Base-by-base conservation (phyloP, 176 grass and related monocot genomes). In the Puya raimondii region DNA sequence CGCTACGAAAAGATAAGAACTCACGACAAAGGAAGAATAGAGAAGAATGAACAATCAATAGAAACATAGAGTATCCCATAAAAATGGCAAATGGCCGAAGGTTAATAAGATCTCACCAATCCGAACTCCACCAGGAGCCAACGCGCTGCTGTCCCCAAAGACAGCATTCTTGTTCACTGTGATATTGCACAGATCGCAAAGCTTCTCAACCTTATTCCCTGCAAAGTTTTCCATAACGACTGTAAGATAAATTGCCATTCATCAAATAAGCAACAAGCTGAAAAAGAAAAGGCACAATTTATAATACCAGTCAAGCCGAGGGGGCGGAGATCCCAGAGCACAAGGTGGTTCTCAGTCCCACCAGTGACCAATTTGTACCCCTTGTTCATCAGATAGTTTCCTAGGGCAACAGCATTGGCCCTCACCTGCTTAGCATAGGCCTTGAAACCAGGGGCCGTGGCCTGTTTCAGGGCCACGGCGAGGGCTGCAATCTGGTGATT, bases 111-210 rank as follows among this genome's bases (percentile, higher is more conserved):
- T 67, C 94, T 86, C 52, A 99, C 94, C 90, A 65, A 99, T 84
- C 22, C 94, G 94, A 22, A 99, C 90, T 53, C 94, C 94, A 76
- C 94, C 94, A 0, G 94, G 94, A 76, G 90, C 47, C 80, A 99
- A 86, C 47, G 94, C 94, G 72, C 94, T 99, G 74, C 90, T 99
- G 72, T 99, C 94, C 72, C 94, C 94, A 12, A 99, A 99, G 52
- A 99, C 94, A 22, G 94, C 90, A 88, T 99, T 99, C 67, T 99
- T 99, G 80, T 99, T 99, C 53, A 99, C 68, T 16, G 94, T 99
- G 65, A 99, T 99, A 70, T 76, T 87, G 64, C 94, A 91, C 65
- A 99, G 76, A 52, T 99, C 94, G 84, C 94, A 99, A 2, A 99
- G 75, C 52, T 99, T 99, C 74, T 99, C 94, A 16, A 99, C 90